Evolutionary conservation across 2,329 filamentous ascomycete species (phyloP).

Genomic region (Penicillium sp.): DNA sequence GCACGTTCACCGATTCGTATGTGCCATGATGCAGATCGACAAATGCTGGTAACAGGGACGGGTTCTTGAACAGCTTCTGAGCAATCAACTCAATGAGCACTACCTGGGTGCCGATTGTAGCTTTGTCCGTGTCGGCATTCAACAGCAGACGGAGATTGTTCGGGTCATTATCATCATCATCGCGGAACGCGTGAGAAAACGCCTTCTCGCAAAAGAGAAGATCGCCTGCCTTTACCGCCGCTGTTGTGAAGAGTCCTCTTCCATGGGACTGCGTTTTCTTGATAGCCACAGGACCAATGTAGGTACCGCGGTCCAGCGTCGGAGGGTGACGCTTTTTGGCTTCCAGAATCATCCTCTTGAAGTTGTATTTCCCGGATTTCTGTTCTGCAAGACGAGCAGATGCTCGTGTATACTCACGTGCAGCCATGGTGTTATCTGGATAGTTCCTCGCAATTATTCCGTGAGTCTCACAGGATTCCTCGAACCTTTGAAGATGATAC

Average conservation of each 20-base stretch:
- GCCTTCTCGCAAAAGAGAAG: conserved; percentile 61
- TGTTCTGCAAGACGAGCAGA: conserved; percentile 21
- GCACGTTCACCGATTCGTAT: conserved; percentile 35
- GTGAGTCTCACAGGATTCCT: conserved; percentile 40
- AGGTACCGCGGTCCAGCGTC: conserved; percentile 44
- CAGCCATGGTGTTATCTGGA: conserved; percentile 38
- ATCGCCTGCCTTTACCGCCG: conserved; percentile 52
- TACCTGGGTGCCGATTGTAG: conserved; percentile 40
- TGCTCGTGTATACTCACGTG: conserved; percentile 32
- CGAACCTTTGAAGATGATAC: conserved; percentile 47
- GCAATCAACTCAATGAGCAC: conserved; percentile 44
- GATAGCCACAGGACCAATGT: conserved; percentile 45
- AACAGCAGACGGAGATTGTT: conserved; percentile 37
- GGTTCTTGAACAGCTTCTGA: conserved; percentile 52
- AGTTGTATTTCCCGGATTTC: conserved; percentile 22
- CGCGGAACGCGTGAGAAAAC: conserved; percentile 42
- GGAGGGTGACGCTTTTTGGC: conserved; percentile 31
- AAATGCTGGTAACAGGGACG: conserved; percentile 36
- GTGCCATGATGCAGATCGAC: conserved; percentile 44
- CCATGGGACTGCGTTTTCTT: conserved; percentile 46
- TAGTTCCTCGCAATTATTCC: conserved; percentile 32
- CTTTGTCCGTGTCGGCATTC: conserved; percentile 36
- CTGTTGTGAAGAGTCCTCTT: conserved; percentile 55
- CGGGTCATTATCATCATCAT: conserved; percentile 1
- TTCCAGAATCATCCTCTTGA: conserved; percentile 27